A percentile compares a stretch with the other conserved stretches of the same genome.
phyloP scores from a whole-genome alignment of 768 basidiomycete species.

The Collybia nuda region DNA sequence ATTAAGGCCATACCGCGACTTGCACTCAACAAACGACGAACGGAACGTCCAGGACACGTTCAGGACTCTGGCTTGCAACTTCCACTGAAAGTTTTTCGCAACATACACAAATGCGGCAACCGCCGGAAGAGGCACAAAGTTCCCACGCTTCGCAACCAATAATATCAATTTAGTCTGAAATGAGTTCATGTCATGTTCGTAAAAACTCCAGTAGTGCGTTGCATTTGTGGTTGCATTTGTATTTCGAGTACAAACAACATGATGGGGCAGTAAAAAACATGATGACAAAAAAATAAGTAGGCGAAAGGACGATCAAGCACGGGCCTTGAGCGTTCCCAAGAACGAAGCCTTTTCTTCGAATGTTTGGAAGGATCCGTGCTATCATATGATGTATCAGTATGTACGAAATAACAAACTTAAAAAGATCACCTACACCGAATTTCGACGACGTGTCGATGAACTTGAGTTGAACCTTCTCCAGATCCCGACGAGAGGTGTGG shows the following conservation, averaged over 20 bases:
- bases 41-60: constrained; percentile 33
- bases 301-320: constrained; percentile 49
- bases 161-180: too few relatives aligned
- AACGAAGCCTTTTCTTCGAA: constrained; percentile 95
- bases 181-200: neutral
- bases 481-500: constrained; percentile 92
- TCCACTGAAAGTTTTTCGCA: constrained; percentile 2
- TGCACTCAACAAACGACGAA: constrained; percentile 29
- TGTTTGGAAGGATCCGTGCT: constrained; percentile 98
- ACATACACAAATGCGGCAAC: constrained; percentile 1
- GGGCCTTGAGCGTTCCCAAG: constrained; percentile 87
- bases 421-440: constrained; percentile 72
- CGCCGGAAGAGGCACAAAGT: neutral
- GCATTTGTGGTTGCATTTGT: constrained; percentile 12
- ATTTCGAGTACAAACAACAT: constrained; percentile 31
- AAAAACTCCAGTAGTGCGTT: neutral
- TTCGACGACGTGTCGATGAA: constrained; percentile 99
- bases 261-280: constrained; percentile 34
- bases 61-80: constrained; percentile 3
- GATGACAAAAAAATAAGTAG: constrained; percentile 38
- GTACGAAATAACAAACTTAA: neutral
- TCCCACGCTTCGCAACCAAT: neutral
- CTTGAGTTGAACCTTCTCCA: constrained; percentile 98
- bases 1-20: constrained; percentile 41
- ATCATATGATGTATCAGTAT: constrained; percentile 10